Percentiles rank a stretch among this genome's conserved stretches.
Conservation (phyloP, 2,329 filamentous ascomycete species). For the Sarocladium oryzae region DNA sequence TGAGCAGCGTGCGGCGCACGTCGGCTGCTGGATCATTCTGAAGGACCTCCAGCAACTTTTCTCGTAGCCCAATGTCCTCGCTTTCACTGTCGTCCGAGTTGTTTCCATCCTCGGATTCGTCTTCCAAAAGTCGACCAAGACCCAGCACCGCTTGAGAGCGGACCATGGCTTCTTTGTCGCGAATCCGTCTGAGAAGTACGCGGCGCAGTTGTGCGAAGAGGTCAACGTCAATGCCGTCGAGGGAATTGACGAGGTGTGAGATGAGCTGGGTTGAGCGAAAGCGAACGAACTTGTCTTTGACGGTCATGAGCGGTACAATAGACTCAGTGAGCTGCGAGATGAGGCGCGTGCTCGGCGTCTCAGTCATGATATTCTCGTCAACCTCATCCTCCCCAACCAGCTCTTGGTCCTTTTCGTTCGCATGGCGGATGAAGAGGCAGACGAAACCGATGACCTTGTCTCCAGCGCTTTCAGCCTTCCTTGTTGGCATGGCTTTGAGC, state of each 20-base stretch:
- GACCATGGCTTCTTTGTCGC: slow-evolving; percentile 91
- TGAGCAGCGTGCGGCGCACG: slow-evolving; percentile 77
- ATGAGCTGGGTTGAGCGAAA: slow-evolving; percentile 87
- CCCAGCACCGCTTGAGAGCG: slow-evolving; percentile 88
- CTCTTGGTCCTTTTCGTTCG: slow-evolving; percentile 64
- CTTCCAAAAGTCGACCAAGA: slow-evolving; percentile 75
- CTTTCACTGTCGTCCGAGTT: slow-evolving; percentile 65
- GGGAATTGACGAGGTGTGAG: slow-evolving; percentile 83
- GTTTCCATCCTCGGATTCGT: slow-evolving; percentile 63
- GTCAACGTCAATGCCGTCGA: slow-evolving; percentile 88
- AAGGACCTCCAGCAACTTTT: slow-evolving; percentile 79
- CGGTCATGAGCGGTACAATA: slow-evolving; percentile 67
- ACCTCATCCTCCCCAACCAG: slow-evolving; percentile 55
- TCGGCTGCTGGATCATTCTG: slow-evolving; percentile 94
- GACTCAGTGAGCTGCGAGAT: slow-evolving; percentile 67
- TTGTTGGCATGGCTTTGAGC: slow-evolving; percentile 74
- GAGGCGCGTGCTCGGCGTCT: slow-evolving; percentile 79
- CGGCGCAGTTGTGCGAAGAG: slow-evolving; percentile 77
- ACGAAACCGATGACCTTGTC: slow-evolving; percentile 82
- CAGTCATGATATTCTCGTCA: slow-evolving; percentile 64
- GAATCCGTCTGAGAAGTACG: slow-evolving; percentile 74
- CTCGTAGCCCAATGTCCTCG: slow-evolving; percentile 61
- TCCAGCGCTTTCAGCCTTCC: slow-evolving; percentile 84
- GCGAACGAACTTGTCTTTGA: slow-evolving; percentile 89
- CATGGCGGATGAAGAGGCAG: slow-evolving; percentile 75